Evolutionary conservation across 108 stramenopile species (phyloP).

Genomic region (Cylindrotheca fusiformis): DNA sequence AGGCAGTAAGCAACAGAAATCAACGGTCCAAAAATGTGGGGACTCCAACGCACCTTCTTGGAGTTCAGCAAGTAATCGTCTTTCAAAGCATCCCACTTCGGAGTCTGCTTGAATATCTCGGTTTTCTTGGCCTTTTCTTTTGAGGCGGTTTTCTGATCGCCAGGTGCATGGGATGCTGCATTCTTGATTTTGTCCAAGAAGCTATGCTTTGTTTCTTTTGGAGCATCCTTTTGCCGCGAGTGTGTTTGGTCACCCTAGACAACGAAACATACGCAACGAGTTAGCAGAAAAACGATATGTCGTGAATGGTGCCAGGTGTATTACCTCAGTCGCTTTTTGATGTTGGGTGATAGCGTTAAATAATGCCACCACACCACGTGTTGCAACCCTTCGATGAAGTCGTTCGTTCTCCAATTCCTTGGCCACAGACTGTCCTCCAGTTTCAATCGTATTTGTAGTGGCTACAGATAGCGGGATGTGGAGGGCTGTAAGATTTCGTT

Average conservation of each 20-base stretch:
- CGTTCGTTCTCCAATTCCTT: constrained; percentile 80
- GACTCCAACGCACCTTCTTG: constrained; percentile 32
- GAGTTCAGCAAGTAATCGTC: constrained; percentile 81
- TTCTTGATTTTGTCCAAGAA: constrained; percentile 82
- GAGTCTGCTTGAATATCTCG: constrained; percentile 2
- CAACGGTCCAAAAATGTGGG: background rate
- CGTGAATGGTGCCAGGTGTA: constrained; percentile 13
- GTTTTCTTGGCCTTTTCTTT: constrained; percentile 10
- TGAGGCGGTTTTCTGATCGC: background rate
- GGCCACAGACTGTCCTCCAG: constrained; percentile 31
- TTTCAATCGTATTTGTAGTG: constrained; percentile 35
- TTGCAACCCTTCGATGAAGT: constrained; percentile 80
- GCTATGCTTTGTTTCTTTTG: constrained; percentile 67
- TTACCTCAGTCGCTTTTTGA: constrained; percentile 38
- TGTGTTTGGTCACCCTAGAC: constrained; percentile 38
- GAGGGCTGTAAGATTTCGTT: constrained; percentile 65
- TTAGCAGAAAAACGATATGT: too few relatives aligned
- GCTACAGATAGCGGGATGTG: constrained; percentile 73
- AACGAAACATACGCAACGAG: too few relatives aligned
- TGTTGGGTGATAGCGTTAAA: constrained; percentile 90
- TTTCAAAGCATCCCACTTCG: constrained; percentile 77
- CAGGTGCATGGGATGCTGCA: constrained; percentile 31
- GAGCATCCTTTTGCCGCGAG: constrained; percentile 24
- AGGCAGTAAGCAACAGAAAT: background rate
- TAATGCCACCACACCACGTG: constrained; percentile 85